A percentile compares a stretch with the other conserved stretches of the same genome.
These are phyloP conservation scores for Ephemerocybe angulata DNA, from an alignment of 768 basidiomycete genomes.

Conservation along the genomic window DNA sequence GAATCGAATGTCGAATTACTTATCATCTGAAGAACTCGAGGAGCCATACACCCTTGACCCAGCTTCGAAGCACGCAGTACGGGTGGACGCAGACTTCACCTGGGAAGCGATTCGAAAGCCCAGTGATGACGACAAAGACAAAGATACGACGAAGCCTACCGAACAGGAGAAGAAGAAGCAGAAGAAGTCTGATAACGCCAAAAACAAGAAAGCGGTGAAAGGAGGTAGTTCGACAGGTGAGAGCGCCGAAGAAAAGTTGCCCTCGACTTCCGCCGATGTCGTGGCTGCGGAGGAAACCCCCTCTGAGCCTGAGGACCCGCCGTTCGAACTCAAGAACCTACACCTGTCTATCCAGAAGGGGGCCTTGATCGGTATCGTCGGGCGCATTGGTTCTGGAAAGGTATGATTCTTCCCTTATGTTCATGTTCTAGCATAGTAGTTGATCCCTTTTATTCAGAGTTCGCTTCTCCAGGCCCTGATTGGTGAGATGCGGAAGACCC, in stretches of 20 bases:
- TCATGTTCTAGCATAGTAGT: background rate
- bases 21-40: conserved; percentile 52
- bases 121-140: conserved; percentile 7
- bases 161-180: conserved; percentile 5
- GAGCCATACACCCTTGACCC: conserved; percentile 44
- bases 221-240: background rate
- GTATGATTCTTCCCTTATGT: conserved; percentile 22
- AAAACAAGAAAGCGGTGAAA: conserved; percentile 14
- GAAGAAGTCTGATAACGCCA: conserved; percentile 8
- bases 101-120: conserved; percentile 40
- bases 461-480: conserved; percentile 54
- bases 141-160: background rate
- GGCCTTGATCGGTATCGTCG: conserved; percentile 67
- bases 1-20: conserved; percentile 43
- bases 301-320: conserved; percentile 42
- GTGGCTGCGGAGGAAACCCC: too few relatives aligned
- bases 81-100: conserved; percentile 47
- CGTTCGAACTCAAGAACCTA: conserved; percentile 49
- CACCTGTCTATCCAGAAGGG: conserved; percentile 47
- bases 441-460: conserved; percentile 33
- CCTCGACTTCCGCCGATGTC: too few relatives aligned
- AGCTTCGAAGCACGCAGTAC: conserved; percentile 35
- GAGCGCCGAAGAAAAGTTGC: too few relatives aligned
- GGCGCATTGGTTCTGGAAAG: conserved; percentile 73
- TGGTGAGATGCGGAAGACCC: conserved; percentile 63